phyloP scores from a whole-genome alignment of 305 asterid species.

The Solanum aculeatissimum region DNA sequence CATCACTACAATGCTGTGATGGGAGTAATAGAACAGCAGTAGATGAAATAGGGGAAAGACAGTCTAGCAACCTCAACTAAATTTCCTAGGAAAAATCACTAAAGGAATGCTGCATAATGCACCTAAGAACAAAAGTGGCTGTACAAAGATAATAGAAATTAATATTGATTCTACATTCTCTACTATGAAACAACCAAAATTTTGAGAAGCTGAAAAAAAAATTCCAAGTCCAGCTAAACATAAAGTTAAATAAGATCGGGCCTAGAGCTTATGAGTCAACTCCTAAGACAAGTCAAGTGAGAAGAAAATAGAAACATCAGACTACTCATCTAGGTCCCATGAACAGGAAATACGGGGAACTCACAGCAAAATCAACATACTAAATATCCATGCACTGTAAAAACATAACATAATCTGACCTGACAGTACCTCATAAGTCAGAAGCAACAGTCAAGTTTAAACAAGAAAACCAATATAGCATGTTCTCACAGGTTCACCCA shows the following conservation, averaged over 20 bases:
- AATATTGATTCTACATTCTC: not conserved
- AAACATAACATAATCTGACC: not conserved
- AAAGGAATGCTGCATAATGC: not conserved
- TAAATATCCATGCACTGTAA: not conserved
- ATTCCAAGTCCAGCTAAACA: not conserved
- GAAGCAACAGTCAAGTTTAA: not conserved
- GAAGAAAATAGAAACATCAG: not conserved
- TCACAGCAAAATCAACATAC: not conserved
- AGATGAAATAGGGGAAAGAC: not conserved
- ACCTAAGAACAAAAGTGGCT: not conserved
- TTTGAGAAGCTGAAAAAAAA: not conserved
- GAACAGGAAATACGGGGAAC: not conserved
- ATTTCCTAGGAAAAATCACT: not conserved
- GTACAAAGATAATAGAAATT: not conserved
- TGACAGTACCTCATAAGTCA: not conserved
- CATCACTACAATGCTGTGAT: not conserved
- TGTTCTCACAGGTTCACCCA: not conserved
- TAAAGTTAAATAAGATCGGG: not conserved
- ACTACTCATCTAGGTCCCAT: not conserved
- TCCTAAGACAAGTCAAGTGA: not conserved
- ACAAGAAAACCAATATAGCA: not conserved
- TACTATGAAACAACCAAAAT: not conserved
- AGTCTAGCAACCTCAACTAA: not conserved
- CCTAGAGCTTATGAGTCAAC: not conserved
- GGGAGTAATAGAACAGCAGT: not conserved